Percentiles rank a stretch among this genome's conserved stretches.
Evolutionary conservation across 202 grass and related monocot species (phyloP).

Genomic region (Schoenoplectus tabernaemontani): DNA sequence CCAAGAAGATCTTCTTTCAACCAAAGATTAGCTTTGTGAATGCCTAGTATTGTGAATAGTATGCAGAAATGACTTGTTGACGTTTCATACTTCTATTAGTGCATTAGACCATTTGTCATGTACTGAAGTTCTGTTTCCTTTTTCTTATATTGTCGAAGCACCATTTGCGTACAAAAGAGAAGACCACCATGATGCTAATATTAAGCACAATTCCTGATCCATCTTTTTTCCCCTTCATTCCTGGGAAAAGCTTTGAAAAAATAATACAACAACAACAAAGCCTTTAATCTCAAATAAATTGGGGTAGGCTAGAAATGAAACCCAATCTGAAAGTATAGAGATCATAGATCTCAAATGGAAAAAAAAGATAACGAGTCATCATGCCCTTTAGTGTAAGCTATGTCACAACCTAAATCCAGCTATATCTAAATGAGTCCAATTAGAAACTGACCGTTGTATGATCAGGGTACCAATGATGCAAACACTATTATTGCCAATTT

Average conservation of each 20-base stretch:
- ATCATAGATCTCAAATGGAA: too few species aligned
- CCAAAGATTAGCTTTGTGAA: not conserved
- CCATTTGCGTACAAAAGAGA: too few species aligned
- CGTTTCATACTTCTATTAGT: not conserved
- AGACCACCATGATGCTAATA: not conserved
- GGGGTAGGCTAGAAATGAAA: too few species aligned
- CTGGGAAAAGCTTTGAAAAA: too few species aligned
- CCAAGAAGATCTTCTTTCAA: not conserved
- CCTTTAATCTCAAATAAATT: too few species aligned
- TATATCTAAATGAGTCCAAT: not conserved
- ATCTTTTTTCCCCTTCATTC: not conserved
- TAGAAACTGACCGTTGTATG: not conserved
- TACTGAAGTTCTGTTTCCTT: not conserved
- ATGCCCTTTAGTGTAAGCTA: not conserved
- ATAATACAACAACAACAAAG: too few species aligned
- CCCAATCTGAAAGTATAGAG: too few species aligned
- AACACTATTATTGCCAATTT: not conserved
- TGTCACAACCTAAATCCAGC: not conserved
- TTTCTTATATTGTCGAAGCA: not conserved
- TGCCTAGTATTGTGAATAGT: not conserved
- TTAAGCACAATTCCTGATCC: not conserved
- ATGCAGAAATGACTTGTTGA: not conserved
- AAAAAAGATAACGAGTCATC: not conserved
- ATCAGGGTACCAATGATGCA: not conserved
- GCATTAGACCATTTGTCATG: not conserved